Evolutionary conservation across 495 filamentous ascomycete species (phyloP).

Genomic region (Usnea hakonensis): DNA sequence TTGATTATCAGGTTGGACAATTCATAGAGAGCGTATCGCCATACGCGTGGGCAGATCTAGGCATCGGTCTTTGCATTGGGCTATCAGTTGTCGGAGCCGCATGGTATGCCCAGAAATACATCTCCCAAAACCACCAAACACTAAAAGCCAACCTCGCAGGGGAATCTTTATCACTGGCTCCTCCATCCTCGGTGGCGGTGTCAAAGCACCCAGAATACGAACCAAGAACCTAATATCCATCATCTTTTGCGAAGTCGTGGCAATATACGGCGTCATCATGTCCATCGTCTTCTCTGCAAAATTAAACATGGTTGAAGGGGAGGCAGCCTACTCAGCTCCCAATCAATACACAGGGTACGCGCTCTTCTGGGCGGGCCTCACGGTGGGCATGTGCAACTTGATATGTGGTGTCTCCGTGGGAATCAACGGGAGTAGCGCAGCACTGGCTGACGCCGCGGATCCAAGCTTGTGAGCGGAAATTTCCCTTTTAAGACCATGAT

Average conservation of each 20-base stretch:
- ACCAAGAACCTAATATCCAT: slow-evolving; percentile 99
- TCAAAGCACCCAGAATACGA: slow-evolving; percentile 89
- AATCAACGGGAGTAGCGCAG: slow-evolving; percentile 95
- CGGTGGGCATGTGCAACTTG: slow-evolving; percentile 89
- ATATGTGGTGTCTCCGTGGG: slow-evolving; percentile 95
- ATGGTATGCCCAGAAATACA: slow-evolving; percentile 58
- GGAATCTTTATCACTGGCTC: slow-evolving; percentile 98
- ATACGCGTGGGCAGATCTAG: slow-evolving; percentile 83
- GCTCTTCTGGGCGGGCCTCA: slow-evolving; percentile 90
- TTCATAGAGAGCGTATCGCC: slow-evolving; percentile 93
- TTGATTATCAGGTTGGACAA: slow-evolving; percentile 62
- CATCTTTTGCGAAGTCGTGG: slow-evolving; percentile 99
- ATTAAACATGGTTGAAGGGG: slow-evolving; percentile 48
- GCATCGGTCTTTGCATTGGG: slow-evolving; percentile 91
- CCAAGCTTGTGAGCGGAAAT: slow-evolving; percentile 64
- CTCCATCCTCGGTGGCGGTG: slow-evolving; percentile 95
- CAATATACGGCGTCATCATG: slow-evolving; percentile 99
- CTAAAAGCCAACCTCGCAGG: slow-evolving; percentile 47
- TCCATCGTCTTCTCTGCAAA: slow-evolving; percentile 94
- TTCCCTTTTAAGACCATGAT: neutral
- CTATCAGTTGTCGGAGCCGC: slow-evolving; percentile 93
- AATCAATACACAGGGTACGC: slow-evolving; percentile 92
- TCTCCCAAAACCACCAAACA: neutral
- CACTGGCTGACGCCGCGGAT: slow-evolving; percentile 92
- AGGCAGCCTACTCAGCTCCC: slow-evolving; percentile 51